Percentiles rank a stretch among this genome's conserved stretches.
Conservation (phyloP, 2,329 filamentous ascomycete genomes). For the Trichoderma sp. region DNA sequence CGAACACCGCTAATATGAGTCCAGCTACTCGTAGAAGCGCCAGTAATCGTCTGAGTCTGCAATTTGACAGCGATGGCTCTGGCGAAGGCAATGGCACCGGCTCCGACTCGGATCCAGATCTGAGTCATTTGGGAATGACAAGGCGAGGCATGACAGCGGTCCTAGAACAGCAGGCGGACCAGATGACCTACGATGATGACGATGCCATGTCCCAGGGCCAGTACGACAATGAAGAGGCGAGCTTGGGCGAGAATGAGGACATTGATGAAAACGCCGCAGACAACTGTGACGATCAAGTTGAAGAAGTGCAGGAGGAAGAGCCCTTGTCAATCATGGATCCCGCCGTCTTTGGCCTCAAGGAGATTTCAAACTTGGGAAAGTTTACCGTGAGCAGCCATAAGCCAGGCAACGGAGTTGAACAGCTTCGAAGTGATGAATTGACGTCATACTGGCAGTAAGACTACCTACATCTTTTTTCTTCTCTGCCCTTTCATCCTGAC, state of each 20-base stretch:
- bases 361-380: constrained; percentile 80
- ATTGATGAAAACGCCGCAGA: constrained; percentile 42
- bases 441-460: constrained; percentile 77
- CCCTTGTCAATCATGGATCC: constrained; percentile 52
- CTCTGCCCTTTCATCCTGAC: not conserved
- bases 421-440: constrained; percentile 72
- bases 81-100: constrained; percentile 43
- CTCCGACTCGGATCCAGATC: constrained; percentile 42
- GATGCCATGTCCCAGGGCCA: constrained; percentile 36
- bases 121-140: constrained; percentile 41
- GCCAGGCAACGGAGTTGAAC: constrained; percentile 75
- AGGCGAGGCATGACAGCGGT: constrained; percentile 32
- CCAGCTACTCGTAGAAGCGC: constrained; percentile 36
- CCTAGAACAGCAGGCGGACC: constrained; percentile 35
- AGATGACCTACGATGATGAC: constrained; percentile 37
- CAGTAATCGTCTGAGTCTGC: constrained; percentile 42
- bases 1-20: constrained; percentile 26
- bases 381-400: constrained; percentile 84
- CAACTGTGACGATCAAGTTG: constrained; percentile 43
- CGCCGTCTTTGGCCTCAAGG: constrained; percentile 64
- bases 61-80: constrained; percentile 41
- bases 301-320: constrained; percentile 39
- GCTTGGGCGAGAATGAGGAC: constrained; percentile 36
- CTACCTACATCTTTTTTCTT: not conserved
- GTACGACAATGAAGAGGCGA: constrained; percentile 38